phyloP scores from a whole-genome alignment of 768 basidiomycete genomes.

The Leccinum variicolor region DNA sequence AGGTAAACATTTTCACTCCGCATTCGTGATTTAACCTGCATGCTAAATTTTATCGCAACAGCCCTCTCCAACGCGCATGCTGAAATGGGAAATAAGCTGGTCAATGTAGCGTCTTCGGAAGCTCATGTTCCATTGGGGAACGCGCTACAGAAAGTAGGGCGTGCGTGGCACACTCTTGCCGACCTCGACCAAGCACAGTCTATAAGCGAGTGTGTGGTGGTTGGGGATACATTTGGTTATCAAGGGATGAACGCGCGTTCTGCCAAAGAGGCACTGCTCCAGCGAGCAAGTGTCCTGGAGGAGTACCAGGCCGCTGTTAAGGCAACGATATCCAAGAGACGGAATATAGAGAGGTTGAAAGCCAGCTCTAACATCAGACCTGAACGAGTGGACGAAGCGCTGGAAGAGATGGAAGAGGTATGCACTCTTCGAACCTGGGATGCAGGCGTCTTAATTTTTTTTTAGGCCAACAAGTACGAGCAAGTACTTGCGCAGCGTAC shows the following conservation, averaged over 20 bases:
- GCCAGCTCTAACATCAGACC: conserved; percentile 82
- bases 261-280: conserved; percentile 90
- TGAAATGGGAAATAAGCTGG: conserved; percentile 91
- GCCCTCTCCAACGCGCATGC: conserved; percentile 75
- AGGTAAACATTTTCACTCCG: conserved; percentile 40
- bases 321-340: conserved; percentile 86
- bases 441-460: conserved; percentile 6
- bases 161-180: conserved; percentile 82
- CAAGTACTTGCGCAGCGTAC: conserved; percentile 80
- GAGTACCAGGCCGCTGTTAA: conserved; percentile 95
- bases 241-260: conserved; percentile 96
- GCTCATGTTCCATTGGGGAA: conserved; percentile 79
- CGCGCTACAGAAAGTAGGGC: conserved; percentile 81
- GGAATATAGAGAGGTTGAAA: conserved; percentile 87
- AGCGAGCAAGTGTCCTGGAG: conserved; percentile 87
- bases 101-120: conserved; percentile 88
- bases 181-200: conserved; percentile 90
- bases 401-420: conserved; percentile 93
- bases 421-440: conserved; percentile 8
- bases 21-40: not conserved
- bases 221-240: conserved; percentile 96
- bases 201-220: conserved; percentile 90
- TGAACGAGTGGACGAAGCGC: conserved; percentile 83
- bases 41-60: conserved; percentile 28
- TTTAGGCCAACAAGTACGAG: conserved; percentile 88